Conservation (phyloP, 139 green algal genomes). For the Raphidocelis subcapitata region DNA sequence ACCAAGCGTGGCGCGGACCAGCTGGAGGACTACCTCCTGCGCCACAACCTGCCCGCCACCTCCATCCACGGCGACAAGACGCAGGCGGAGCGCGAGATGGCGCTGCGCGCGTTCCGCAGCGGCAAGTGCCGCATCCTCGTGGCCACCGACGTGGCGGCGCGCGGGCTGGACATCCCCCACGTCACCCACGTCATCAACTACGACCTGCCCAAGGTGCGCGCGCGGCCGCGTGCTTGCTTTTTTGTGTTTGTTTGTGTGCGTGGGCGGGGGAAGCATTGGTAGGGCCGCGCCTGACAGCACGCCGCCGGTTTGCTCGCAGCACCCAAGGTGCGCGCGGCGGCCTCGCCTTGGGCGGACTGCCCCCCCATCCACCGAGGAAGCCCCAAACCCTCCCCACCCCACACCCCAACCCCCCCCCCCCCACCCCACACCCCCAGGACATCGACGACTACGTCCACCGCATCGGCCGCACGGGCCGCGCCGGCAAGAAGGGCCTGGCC, state of each 20-base stretch:
- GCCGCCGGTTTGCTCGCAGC: background rate
- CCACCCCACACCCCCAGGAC: constrained; percentile 61
- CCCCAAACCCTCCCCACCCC: background rate
- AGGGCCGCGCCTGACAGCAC: background rate
- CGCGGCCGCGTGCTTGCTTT: background rate
- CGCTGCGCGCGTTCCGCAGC: constrained; percentile 1
- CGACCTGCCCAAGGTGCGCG: constrained; percentile 69
- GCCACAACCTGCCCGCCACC: constrained; percentile 85
- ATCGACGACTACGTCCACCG: constrained; percentile 95
- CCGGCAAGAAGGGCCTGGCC: constrained; percentile 96
- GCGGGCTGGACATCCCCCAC: constrained; percentile 75
- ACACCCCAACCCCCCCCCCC: background rate
- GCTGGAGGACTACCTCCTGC: constrained; percentile 85
- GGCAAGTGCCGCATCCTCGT: constrained; percentile 90
- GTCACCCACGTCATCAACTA: constrained; percentile 75
- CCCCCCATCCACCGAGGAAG: background rate
- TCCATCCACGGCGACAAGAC: constrained; percentile 95
- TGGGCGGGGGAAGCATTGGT: background rate
- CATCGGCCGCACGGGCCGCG: constrained; percentile 56
- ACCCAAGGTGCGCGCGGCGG: background rate
- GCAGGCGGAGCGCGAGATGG: constrained; percentile 92
- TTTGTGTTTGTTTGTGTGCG: background rate
- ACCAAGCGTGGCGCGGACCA: constrained; percentile 92
- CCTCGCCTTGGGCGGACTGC: background rate
- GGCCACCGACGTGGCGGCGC: constrained; percentile 92